Base-by-base conservation (phyloP, 1,139 yeast species). In the Barnettozyma hawaiiensis region DNA sequence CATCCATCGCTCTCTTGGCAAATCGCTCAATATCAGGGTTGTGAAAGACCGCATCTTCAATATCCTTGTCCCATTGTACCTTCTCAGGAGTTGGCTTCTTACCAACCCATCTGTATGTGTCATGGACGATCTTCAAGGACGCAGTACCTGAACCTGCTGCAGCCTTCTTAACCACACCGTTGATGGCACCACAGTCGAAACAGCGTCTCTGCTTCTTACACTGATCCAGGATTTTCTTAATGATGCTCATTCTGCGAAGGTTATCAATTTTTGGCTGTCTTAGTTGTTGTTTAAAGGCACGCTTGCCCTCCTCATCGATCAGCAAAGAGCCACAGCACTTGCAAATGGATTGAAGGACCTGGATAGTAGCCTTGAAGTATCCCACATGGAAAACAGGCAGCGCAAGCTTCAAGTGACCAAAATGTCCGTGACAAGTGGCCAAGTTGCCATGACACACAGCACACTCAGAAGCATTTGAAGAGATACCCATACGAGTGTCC, bases 311-410 rank as follows among this genome's bases (percentile, higher is more conserved):
- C 52, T 86, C 96, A 52, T 82, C 87, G 35, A 94, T 66, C 49
- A 94, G 66, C 20, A 94, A 66, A 8, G 83, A 70, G 1, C 95
- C 85, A 66, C 99, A 94, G 52, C 76, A 80, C 63, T 94, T 94
- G 71, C 99, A 94, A 50, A 94, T 82, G 47, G 86, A 79, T 63
- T 94, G 98, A 44, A 94, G 68, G 40, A 94, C 90, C 57, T 81
- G 84, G 51, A 94, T 85, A 31, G 87, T 85, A 32, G 94, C 82
- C 62, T 90, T 92, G 73, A 94, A 92, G 62, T 89, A 94, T 6
- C 99, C 99, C 36, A 92, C 95, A 60, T 94, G 98, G 67, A 92
- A 94, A 15, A 90, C 97, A 2, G 99, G 99, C 40, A 94, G 70
- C 0, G 97, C 96, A 42, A 94, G 72, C 53, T 87, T 78, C 50